These are phyloP conservation scores for Osmanthus fragrans DNA, from an alignment of 257 asterid species.

Conservation along the genomic window DNA sequence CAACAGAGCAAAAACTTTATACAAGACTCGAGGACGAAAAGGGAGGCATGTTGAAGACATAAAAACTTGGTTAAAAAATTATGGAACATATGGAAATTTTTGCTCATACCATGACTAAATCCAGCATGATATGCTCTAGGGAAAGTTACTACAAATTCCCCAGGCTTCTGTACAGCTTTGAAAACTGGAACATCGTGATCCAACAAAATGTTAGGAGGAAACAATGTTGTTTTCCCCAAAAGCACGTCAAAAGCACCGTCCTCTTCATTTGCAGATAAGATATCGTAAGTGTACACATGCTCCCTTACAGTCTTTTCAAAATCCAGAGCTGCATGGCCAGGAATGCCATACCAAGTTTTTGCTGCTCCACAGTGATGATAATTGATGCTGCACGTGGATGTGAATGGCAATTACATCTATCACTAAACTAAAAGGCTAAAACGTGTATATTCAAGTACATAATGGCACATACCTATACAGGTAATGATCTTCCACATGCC, in stretches of 20 bases:
- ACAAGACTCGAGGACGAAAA: slow-evolving; percentile 6
- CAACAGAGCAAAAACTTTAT: slow-evolving; percentile 12
- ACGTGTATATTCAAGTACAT: neutral
- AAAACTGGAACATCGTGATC: slow-evolving; percentile 83
- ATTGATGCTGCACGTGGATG: slow-evolving; percentile 62
- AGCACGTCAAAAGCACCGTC: slow-evolving; percentile 98
- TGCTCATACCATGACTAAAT: slow-evolving; percentile 83
- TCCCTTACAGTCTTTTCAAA: slow-evolving; percentile 82
- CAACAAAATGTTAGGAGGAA: slow-evolving; percentile 83
- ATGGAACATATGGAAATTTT: slow-evolving; percentile 10
- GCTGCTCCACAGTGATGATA: slow-evolving; percentile 99
- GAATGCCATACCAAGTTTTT: slow-evolving; percentile 97
- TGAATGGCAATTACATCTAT: slow-evolving; percentile 12
- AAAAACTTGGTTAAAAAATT: neutral
- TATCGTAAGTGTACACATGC: slow-evolving; percentile 73
- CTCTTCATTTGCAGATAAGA: slow-evolving; percentile 78
- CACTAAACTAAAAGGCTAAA: slow-evolving; percentile 5
- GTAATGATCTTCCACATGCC: slow-evolving; percentile 99
- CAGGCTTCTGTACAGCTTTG: slow-evolving; percentile 95
- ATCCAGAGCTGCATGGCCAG: slow-evolving; percentile 87
- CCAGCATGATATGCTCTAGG: slow-evolving; percentile 99
- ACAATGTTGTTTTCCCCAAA: slow-evolving; percentile 93
- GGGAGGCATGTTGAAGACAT: neutral
- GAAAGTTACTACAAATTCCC: slow-evolving; percentile 84
- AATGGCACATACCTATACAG: slow-evolving; percentile 62